A percentile compares a stretch with the other conserved stretches of the same genome.
Evolutionary conservation across 225 moss, liverwort and hornwort genomes (phyloP).

Genomic region (Polytrichum commune): DNA sequence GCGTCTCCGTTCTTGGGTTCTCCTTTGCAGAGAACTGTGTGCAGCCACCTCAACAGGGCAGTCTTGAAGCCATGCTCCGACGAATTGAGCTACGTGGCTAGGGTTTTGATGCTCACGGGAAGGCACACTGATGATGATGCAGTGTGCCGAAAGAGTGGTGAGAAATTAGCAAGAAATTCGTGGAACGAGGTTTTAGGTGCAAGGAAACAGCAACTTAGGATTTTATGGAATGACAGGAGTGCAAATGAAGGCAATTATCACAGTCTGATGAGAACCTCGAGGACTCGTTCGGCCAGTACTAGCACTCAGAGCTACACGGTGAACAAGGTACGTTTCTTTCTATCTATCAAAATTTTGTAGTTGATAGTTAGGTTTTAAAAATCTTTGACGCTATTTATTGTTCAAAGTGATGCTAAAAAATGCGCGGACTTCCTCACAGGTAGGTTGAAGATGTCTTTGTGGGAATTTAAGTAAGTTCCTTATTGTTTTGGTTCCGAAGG

Average conservation of each 20-base stretch:
- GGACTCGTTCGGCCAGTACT: conserved; percentile 32
- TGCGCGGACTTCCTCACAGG: too few relatives aligned
- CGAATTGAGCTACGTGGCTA: conserved; percentile 14
- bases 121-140: neutral
- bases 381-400: too few relatives aligned
- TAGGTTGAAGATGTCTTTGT: too few relatives aligned
- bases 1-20: conserved; percentile 14
- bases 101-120: conserved; percentile 9
- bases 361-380: too few relatives aligned
- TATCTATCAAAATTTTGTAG: too few relatives aligned
- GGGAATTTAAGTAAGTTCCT: neutral
- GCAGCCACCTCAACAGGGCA: conserved; percentile 22
- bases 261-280: conserved; percentile 14
- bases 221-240: conserved; percentile 16
- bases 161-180: conserved; percentile 8
- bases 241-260: conserved; percentile 1
- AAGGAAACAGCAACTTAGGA: conserved; percentile 7
- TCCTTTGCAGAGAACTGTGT: conserved; percentile 19
- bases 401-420: too few relatives aligned
- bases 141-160: conserved; percentile 11
- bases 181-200: conserved; percentile 4
- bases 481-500: neutral
- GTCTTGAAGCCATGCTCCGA: conserved; percentile 7
- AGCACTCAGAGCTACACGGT: conserved; percentile 29
- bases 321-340: conserved; percentile 20